These are phyloP conservation scores for Naegleria gruberi DNA, from an alignment of 208 protist species.

Conservation along the genomic window DNA sequence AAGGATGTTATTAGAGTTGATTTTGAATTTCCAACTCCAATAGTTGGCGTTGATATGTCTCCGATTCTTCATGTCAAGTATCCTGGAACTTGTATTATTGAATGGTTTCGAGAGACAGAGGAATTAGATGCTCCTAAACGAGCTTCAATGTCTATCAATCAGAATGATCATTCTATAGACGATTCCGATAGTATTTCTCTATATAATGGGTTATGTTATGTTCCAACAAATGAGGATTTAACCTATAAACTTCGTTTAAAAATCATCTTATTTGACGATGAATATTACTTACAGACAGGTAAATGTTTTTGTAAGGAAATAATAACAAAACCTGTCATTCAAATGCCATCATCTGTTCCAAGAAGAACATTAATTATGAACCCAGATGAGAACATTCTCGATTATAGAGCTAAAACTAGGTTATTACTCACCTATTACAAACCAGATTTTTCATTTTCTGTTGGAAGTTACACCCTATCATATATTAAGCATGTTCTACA, in stretches of 20 bases:
- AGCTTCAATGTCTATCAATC: too few species aligned
- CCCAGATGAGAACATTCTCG: not conserved
- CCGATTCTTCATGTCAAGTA: not conserved
- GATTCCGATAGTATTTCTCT: not conserved
- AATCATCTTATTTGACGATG: not conserved
- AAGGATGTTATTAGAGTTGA: not conserved
- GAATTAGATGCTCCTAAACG: not conserved
- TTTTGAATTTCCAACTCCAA: not conserved
- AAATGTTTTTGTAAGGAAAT: conserved; percentile 4
- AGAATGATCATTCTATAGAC: not conserved
- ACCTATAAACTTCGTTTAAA: not conserved
- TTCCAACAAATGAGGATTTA: not conserved
- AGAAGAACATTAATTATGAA: not conserved
- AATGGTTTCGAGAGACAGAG: not conserved
- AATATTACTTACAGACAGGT: not conserved
- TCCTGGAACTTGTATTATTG: not conserved
- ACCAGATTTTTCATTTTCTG: not conserved
- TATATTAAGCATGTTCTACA: not conserved
- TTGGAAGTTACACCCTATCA: not conserved
- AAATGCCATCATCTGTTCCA: not conserved
- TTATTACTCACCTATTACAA: not conserved
- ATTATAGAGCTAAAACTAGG: not conserved
- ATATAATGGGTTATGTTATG: not conserved
- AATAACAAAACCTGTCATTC: not conserved
- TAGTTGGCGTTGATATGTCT: not conserved